phyloP scores from a whole-genome alignment of 108 stramenopile species.

The Cylindrotheca closterium region DNA sequence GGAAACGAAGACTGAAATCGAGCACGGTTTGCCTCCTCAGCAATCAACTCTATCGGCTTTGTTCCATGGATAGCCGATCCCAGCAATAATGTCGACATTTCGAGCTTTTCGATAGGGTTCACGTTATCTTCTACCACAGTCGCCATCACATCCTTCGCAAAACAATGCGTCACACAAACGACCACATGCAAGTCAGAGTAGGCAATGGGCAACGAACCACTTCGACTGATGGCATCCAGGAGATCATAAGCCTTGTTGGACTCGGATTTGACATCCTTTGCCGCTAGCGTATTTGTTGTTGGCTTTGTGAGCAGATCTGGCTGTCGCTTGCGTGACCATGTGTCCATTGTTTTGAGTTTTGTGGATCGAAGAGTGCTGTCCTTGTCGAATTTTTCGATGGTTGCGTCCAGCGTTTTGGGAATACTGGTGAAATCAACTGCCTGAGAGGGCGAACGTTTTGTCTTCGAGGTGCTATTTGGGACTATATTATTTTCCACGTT shows the following conservation, averaged over 20 bases:
- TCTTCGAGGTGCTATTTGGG: neutral
- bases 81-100: slow-evolving; percentile 70
- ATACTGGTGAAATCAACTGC: slow-evolving; percentile 56
- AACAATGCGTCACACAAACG: slow-evolving; percentile 79
- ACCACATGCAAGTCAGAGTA: slow-evolving; percentile 77
- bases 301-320: slow-evolving; percentile 37
- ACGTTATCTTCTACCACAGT: slow-evolving; percentile 81
- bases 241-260: slow-evolving; percentile 83
- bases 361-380: slow-evolving; percentile 60
- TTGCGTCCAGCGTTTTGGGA: slow-evolving; percentile 57
- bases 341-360: slow-evolving; percentile 38
- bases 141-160: slow-evolving; percentile 74
- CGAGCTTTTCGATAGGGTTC: slow-evolving; percentile 87
- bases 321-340: slow-evolving; percentile 49
- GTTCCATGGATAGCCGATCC: slow-evolving; percentile 55
- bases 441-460: too few species aligned
- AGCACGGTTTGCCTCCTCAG: slow-evolving; percentile 1
- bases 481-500: neutral
- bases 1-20: slow-evolving; percentile 22
- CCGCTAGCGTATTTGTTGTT: slow-evolving; percentile 1
- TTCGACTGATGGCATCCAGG: slow-evolving; percentile 78
- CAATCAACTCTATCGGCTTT: slow-evolving; percentile 5
- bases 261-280: slow-evolving; percentile 38
- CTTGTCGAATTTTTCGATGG: slow-evolving; percentile 50
- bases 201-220: slow-evolving; percentile 70